Evolutionary conservation across 192 early-diverging fungal genomes (phyloP), one percentile per base, ranked within the genome.

Genomic region (Coemansia sp.): DNA sequence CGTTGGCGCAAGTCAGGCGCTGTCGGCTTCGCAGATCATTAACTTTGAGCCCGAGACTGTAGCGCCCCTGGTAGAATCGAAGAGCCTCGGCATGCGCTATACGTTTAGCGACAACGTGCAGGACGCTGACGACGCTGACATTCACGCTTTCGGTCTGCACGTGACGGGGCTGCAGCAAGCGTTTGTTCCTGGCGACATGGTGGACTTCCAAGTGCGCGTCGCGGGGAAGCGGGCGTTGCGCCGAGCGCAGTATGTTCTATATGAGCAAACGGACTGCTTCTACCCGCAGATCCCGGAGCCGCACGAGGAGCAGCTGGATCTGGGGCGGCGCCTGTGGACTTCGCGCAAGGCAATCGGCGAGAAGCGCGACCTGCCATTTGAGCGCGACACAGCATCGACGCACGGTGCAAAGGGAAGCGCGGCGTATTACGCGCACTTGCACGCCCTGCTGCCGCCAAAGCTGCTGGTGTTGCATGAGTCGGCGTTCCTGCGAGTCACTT

Each of bases 261-360:
- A 67, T 9, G 72, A 74, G 59, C 77, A 80, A 43, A 80, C 77
- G 1, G 77, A 80, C 54, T 80, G 77, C 69, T 80, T 80, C 55
- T 80, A 80, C 19, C 77, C 77, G 15, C 65, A 69, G 20, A 46
- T 80, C 8, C 77, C 77, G 5, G 66, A 62, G 4, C 77, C 77
- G 13, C 68, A 62, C 20, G 77, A 80, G 48, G 77, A 80, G 69
- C 73, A 69, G 72, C 53, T 80, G 36, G 77, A 80, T 41, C 63
- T 80, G 9, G 77, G 77, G 3, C 63, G 77, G 0, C 65, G 77
- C 9, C 60, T 80, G 19, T 80, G 77, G 77, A 71, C 77, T 7
- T 42, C 69, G 0, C 63, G 70, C 19, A 59, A 63, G 5, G 36
- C 36, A 13, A 17, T 80, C 2, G 50, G 56, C 43, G 59, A 41